Base-by-base conservation (phyloP, 805 yeast genomes). In the Ogataea chonburiensis region DNA sequence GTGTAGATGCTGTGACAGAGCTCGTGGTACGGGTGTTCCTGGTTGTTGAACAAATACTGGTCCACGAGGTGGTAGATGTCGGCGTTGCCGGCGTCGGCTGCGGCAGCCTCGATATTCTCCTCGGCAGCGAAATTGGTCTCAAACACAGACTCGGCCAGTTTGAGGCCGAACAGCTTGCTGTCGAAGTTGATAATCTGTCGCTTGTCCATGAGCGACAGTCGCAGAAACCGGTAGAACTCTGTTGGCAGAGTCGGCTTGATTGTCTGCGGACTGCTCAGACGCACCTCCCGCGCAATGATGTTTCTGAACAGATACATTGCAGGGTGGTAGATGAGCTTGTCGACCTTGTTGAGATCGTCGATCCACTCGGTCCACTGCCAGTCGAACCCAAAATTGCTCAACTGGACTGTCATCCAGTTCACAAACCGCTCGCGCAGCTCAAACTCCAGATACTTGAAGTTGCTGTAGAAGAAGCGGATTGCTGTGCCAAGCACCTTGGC, bases 321-420 rank as follows among this genome's bases (percentile, higher is more conserved):
- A 9, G 97, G 96, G 55, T 86, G 89, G 52, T 75, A 78, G 21
- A 65, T 58, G 22, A 72, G 64, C 8, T 67, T 59, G 6, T 66
- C 61, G 30, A 67, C 70, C 29, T 57, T 59, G n/a, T 56, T 50
- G 0, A 81, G 70, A 50, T 80, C 85, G 3, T 60, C 63, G 17
- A 72, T 76, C 98, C 98, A 93, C 60, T 89, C 98, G 45, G 76
- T 78, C 98, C 98, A 93, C 56, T 88, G 87, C 99, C 99, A 93
- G 23, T 89, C 86, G 63, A 86, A 93, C 39, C 84, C 88, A 60
- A 91, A 93, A 57, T 91, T 93, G 52, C 95, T 84, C 58, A 93
- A 75, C 62, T 93, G 98, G 38, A 86, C 81, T 1, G 95, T 73
- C 68, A 94, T 81, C 98, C 98, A 93, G 60, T 85, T 91, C 51